These are phyloP conservation scores for Saccharomycopsis sp. DNA, from an alignment of 805 yeast genomes.

Conservation along the genomic window DNA sequence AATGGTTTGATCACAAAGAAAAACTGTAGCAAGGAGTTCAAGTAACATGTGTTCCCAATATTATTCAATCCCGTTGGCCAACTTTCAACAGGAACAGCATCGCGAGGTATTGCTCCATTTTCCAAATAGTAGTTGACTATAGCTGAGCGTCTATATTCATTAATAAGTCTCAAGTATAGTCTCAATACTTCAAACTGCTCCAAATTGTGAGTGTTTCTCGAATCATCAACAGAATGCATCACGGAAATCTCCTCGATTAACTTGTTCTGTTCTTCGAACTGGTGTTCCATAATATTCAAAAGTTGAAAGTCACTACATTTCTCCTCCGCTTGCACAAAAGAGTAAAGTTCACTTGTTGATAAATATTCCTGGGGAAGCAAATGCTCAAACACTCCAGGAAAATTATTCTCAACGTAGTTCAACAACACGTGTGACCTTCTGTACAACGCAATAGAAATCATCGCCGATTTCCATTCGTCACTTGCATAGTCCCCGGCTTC, in stretches of 20 bases:
- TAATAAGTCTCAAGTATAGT: conserved; percentile 4
- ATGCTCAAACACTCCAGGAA: too few relatives aligned
- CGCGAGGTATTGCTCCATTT: conserved; percentile 10
- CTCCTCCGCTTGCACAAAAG: conserved; percentile 24
- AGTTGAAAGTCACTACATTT: conserved; percentile 26
- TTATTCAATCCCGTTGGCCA: conserved; percentile 92
- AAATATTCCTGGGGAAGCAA: too few relatives aligned
- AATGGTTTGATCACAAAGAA: conserved; percentile 82
- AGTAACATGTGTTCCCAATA: conserved; percentile 92
- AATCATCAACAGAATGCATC: conserved; percentile 25
- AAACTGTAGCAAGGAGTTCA: conserved; percentile 84
- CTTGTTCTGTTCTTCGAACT: conserved; percentile 25
- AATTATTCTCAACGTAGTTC: conserved; percentile 24
- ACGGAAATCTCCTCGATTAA: conserved; percentile 24
- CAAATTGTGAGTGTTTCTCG: not conserved
- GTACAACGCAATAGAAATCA: conserved; percentile 26
- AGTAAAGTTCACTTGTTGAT: conserved; percentile 21
- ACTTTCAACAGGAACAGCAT: conserved; percentile 9
- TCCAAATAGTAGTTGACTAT: conserved; percentile 7
- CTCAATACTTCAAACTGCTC: conserved; percentile 2
- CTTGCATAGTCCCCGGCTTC: conserved; percentile 29
- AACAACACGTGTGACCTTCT: conserved; percentile 25
- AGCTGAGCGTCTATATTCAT: conserved; percentile 2
- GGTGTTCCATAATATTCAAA: conserved; percentile 14
- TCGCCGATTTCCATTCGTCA: conserved; percentile 22